phyloP scores from a whole-genome alignment of 306 rosid genomes.

The Aeschynomene evenia region DNA sequence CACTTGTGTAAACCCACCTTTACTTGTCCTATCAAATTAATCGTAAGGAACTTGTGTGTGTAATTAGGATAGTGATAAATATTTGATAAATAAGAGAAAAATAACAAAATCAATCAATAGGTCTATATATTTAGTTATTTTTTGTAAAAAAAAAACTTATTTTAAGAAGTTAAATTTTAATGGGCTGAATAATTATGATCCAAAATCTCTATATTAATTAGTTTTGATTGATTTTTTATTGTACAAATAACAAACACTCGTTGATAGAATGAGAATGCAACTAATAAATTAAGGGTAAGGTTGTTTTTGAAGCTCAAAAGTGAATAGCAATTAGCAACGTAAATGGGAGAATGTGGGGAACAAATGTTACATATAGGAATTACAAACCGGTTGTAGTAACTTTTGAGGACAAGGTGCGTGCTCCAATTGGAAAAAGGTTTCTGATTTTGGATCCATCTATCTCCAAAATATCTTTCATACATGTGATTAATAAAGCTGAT shows the following conservation, averaged over 20 bases:
- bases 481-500: slow-evolving; percentile 40
- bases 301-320: neutral
- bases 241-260: no score
- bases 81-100: no score
- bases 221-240: no score
- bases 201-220: no score
- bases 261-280: slow-evolving; percentile 12
- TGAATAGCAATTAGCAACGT: neutral
- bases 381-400: slow-evolving; percentile 39
- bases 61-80: no score
- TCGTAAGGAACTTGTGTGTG: neutral
- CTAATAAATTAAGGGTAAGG: neutral
- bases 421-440: slow-evolving; percentile 35
- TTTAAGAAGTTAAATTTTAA: no score
- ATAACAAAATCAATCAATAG: no score
- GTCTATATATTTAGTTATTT: no score
- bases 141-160: no score
- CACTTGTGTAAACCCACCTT: slow-evolving; percentile 33
- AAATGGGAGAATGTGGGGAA: slow-evolving; percentile 11
- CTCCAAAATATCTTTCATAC: slow-evolving; percentile 35
- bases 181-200: no score
- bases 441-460: slow-evolving; percentile 42
- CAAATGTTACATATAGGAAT: slow-evolving; percentile 26
- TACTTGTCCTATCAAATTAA: slow-evolving; percentile 15
- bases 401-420: slow-evolving; percentile 54